Evolutionary conservation across 345 rosid genomes (phyloP).

Genomic region (Eucalyptus virginea): DNA sequence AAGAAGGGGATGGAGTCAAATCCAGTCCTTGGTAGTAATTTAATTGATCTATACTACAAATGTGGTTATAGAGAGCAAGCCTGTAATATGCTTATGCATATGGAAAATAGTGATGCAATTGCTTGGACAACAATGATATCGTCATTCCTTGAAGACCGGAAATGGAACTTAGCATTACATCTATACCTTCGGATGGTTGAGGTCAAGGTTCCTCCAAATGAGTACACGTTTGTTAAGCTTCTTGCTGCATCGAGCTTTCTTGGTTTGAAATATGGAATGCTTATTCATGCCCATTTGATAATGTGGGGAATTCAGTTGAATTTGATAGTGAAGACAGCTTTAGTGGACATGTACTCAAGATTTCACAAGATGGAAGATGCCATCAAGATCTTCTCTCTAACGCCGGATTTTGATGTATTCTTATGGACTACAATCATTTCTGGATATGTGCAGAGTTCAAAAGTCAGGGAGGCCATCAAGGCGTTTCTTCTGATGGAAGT

Average conservation of each 20-base stretch:
- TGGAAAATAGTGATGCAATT: constrained; percentile 32
- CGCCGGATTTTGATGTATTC: constrained; percentile 26
- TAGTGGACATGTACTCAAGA: constrained; percentile 47
- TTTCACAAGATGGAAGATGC: constrained; percentile 37
- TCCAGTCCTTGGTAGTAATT: constrained; percentile 20
- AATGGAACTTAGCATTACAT: constrained; percentile 34
- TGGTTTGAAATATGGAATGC: constrained; percentile 35
- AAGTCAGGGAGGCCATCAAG: constrained; percentile 25
- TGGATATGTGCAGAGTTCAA: constrained; percentile 31
- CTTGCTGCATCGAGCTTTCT: constrained; percentile 27
- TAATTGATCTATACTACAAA: constrained; percentile 55
- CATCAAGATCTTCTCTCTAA: constrained; percentile 22
- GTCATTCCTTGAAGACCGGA: constrained; percentile 26
- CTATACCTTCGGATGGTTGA: constrained; percentile 39
- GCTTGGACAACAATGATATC: constrained; percentile 69
- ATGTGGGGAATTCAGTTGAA: constrained; percentile 32
- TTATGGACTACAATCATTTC: constrained; percentile 51
- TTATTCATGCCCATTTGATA: constrained; percentile 40
- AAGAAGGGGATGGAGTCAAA: constrained; percentile 48
- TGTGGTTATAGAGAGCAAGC: constrained; percentile 27
- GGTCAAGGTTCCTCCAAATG: constrained; percentile 41
- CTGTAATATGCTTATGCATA: constrained; percentile 16
- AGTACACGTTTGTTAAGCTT: constrained; percentile 50
- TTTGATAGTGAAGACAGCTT: constrained; percentile 51
- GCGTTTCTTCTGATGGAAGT: constrained; percentile 40